Evolutionary conservation across 176 grass and related monocot species (phyloP), one percentile per base, ranked within the genome.

Genomic region (Oryza glumipatula): DNA sequence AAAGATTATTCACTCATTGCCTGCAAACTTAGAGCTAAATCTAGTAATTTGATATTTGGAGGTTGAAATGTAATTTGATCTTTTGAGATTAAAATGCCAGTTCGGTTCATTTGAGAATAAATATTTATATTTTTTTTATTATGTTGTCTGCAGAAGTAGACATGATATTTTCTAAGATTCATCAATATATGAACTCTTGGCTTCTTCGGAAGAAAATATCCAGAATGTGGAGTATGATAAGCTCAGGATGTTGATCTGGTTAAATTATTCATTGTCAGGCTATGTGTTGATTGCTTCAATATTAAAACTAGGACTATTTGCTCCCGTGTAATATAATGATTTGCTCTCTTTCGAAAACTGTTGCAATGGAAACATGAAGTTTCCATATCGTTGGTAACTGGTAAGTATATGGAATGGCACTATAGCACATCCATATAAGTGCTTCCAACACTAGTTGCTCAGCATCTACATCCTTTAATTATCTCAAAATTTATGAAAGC

Each of bases 1-100:
- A 4, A 77, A 93, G 15, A 90, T 93, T 76, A 65, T 73, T 80
- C 63, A 12, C 49, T 23, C 48, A 64, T 43, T 81, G 44, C 64
- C 22, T 73, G 49, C 70, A 84, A 72, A 81, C 74, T 73, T 41
- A 41, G 39, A 41, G 7, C 39, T 41, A 41, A 41, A 7, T 41
- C 7, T 41, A 8, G 36, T 41, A 41, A 41, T 8, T 41, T 41
- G 36, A 38, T 38, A 41, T 41, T 41, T 1, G 0, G 39, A 77
- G 1, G 72, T 54, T 66, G 30, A 11, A 74, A 30, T 68, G 45
- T 14, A 77, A 19, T 72, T 75, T 61, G 56, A 61, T 9, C 6
- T 61, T 61, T 3, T 61, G 56, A 61, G 56, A 61, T 22, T 61
- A 61, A 61, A 41, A 41, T 41, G 39, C 1, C 39, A 41, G 0